A percentile compares a stretch with the other conserved stretches of the same genome.
Conservation (phyloP, 106 monocot genomes). For the Acorus calamus region DNA sequence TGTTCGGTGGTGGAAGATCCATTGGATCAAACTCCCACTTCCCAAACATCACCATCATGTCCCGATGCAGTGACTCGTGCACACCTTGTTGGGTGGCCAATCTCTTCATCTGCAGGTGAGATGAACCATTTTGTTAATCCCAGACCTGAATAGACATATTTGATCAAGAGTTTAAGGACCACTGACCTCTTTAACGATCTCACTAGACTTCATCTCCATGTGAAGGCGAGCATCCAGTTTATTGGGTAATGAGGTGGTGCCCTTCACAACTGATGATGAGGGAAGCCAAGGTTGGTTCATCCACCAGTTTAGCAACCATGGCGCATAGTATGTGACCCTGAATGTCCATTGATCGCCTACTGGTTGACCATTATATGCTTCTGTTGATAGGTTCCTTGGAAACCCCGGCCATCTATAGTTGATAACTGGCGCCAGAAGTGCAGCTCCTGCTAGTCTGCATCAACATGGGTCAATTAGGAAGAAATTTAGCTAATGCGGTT, state of each 20-base stretch:
- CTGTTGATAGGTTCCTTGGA: slow-evolving; percentile 20
- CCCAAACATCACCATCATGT: slow-evolving; percentile 74
- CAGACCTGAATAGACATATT: too few relatives aligned
- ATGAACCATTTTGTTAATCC: not conserved
- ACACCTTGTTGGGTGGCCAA: slow-evolving; percentile 64
- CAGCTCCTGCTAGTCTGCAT: slow-evolving; percentile 58
- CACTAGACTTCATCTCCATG: slow-evolving; percentile 5
- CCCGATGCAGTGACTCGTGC: slow-evolving; percentile 45
- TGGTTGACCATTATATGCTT: slow-evolving; percentile 28
- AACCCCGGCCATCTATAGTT: slow-evolving; percentile 71
- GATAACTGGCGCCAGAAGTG: slow-evolving; percentile 44
- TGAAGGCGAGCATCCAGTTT: slow-evolving; percentile 25
- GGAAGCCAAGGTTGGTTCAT: slow-evolving; percentile 62
- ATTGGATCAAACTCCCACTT: slow-evolving; percentile 79
- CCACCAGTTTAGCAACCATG: slow-evolving; percentile 77
- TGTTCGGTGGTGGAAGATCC: slow-evolving; percentile 30
- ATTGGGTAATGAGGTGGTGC: slow-evolving; percentile 41
- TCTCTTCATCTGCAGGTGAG: slow-evolving; percentile 23
- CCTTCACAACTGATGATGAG: slow-evolving; percentile 45
- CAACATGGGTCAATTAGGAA: not conserved
- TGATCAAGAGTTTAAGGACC: not conserved
- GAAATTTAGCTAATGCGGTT: not conserved
- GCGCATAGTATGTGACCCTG: slow-evolving; percentile 47
- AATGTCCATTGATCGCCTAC: slow-evolving; percentile 60
- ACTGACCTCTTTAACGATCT: slow-evolving; percentile 21